phyloP scores from a whole-genome alignment of 805 yeast genomes.

The Candida taoyuanica region DNA sequence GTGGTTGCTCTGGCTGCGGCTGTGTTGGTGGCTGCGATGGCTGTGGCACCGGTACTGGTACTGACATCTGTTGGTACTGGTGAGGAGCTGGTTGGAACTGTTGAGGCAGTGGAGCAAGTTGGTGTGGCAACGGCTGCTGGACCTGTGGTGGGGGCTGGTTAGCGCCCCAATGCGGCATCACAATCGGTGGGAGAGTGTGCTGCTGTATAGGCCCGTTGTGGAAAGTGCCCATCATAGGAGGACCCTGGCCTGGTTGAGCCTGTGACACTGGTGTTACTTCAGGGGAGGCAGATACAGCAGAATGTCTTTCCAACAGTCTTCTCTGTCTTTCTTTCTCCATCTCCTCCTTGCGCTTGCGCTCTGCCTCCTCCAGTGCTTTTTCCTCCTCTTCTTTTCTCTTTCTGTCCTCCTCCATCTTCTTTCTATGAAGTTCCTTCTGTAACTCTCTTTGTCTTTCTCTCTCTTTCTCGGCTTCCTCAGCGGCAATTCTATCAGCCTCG shows the following conservation, averaged over 20 bases:
- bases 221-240: slow-evolving; percentile 8
- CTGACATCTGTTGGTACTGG: not conserved
- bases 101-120: slow-evolving; percentile 6
- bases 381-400: slow-evolving; percentile 19
- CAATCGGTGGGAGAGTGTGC: not conserved
- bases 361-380: slow-evolving; percentile 19
- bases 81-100: slow-evolving; percentile 2
- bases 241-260: slow-evolving; percentile 1
- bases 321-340: slow-evolving; percentile 23
- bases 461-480: slow-evolving; percentile 21
- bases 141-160: not conserved
- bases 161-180: not conserved
- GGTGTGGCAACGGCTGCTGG: slow-evolving; percentile 2
- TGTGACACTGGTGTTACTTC: slow-evolving; percentile 1
- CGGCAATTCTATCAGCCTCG: slow-evolving; percentile 19
- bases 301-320: slow-evolving; percentile 16
- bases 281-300: slow-evolving; percentile 2
- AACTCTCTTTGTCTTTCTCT: slow-evolving; percentile 22
- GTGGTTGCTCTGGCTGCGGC: slow-evolving; percentile 1
- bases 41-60: not conserved
- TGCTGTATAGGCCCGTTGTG: not conserved
- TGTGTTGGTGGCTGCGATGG: slow-evolving; percentile 1
- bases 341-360: slow-evolving; percentile 24
- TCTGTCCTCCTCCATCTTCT: slow-evolving; percentile 17
- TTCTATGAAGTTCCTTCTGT: slow-evolving; percentile 14